Base-by-base conservation (phyloP, 1,139 yeast species). In the Spathaspora sp. region DNA sequence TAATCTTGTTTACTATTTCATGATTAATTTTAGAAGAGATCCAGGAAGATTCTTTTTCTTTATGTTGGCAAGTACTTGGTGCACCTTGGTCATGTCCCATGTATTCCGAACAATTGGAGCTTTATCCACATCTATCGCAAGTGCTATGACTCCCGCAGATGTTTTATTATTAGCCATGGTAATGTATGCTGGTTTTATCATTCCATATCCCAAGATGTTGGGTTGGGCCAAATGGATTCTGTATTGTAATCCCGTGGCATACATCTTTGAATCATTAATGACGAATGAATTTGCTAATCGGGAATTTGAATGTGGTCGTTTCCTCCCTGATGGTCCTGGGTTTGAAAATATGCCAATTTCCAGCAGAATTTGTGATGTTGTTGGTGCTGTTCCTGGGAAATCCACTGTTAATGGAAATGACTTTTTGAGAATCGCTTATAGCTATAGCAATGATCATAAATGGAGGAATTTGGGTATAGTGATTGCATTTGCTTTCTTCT, bases 381-480 rank as follows among this genome's bases (percentile, higher is more conserved):
- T 82, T 38, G 90, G 93, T 52, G 67, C 93, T 4, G 61, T 59
- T 5, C 70, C 88, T 3, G 96, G 96, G 44, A 55, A 66, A 20
- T 51, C 53, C 16, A 55, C 54, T 39, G 86, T 89, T 39, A 53
- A 61, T 27, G 97, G 97, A 59, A 74, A 81, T 42, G 68, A 57
- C 24, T 89, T 82, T 60, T 54, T 89, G 43, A 57, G 55, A 5
- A 52, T 56, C 10, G 63, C 82, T 4, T 83, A 67, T 60, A 51
- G 60, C n/a, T 89, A 86, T 64, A 58, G 63, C 41, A 74, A 78
- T 53, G 50, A 70, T 8, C 91, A 89, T 63, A 80, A 81, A 61
- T 90, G 97, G 97, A 82, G 97, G 70, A 85, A 89, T 59, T 80
- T 82, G 52, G 96, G 96, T 61, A 84, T 89, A 54, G 67, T 78